These are phyloP conservation scores for Calocybe indica DNA, from an alignment of 768 basidiomycete genomes.

Conservation along the genomic window DNA sequence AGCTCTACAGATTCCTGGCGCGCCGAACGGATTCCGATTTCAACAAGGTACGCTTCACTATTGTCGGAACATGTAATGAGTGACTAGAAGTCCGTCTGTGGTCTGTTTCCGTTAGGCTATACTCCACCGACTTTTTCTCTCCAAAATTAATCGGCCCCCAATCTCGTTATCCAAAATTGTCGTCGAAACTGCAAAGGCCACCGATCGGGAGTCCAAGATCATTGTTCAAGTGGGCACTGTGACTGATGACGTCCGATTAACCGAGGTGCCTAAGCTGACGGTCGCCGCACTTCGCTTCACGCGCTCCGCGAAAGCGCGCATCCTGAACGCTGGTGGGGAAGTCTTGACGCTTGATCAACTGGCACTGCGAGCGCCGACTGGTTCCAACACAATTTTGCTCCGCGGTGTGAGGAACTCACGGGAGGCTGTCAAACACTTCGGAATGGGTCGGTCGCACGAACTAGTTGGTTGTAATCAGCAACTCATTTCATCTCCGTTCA, in stretches of 20 bases:
- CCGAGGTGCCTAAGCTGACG: constrained; percentile 82
- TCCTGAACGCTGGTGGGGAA: constrained; percentile 94
- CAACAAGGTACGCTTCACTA: constrained; percentile 66
- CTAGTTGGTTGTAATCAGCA: neutral
- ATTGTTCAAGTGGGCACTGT: constrained; percentile 89
- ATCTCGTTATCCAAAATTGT: constrained; percentile 90
- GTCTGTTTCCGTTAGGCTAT: constrained; percentile 50
- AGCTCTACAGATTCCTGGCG: constrained; percentile 99
- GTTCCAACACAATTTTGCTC: constrained; percentile 90
- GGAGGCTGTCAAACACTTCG: constrained; percentile 97
- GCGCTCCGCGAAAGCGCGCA: constrained; percentile 86
- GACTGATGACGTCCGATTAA: constrained; percentile 91
- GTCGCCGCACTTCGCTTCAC: constrained; percentile 96
- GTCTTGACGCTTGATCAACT: constrained; percentile 94
- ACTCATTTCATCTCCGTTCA: neutral
- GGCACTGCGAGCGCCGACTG: constrained; percentile 89
- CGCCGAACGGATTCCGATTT: constrained; percentile 93
- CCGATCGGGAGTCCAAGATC: constrained; percentile 72
- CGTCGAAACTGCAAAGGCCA: constrained; percentile 67
- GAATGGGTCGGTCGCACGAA: constrained; percentile 57
- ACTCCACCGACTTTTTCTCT: constrained; percentile 95
- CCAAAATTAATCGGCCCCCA: constrained; percentile 95
- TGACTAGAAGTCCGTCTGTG: constrained; percentile 15
- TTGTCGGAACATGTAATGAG: neutral
- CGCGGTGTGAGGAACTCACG: constrained; percentile 90